phyloP scores from a whole-genome alignment of 208 protist genomes.

The Crithidia mellificae region DNA sequence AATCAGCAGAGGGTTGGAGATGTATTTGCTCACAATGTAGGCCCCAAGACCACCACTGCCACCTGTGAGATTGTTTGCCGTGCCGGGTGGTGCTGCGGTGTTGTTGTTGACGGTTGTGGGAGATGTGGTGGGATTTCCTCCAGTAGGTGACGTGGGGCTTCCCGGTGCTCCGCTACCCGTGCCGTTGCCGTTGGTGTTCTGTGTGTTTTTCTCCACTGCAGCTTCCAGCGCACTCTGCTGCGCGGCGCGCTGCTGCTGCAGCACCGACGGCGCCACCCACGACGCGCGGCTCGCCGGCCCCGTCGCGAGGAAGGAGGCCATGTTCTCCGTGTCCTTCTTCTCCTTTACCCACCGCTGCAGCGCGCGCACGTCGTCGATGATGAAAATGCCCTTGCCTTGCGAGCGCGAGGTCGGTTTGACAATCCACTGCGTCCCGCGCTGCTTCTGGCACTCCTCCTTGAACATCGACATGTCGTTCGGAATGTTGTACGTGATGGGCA shows the following conservation, averaged over 20 bases:
- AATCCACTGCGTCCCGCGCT: constrained; percentile 91
- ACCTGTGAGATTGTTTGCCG: not conserved
- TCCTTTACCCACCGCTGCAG: constrained; percentile 80
- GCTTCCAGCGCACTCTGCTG: constrained; percentile 7
- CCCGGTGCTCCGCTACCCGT: no score
- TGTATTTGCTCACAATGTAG: constrained; percentile 95
- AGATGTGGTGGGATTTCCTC: not conserved
- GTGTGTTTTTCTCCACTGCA: constrained; percentile 9
- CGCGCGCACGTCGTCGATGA: constrained; percentile 93
- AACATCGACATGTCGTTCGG: constrained; percentile 95
- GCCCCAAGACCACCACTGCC: constrained; percentile 33
- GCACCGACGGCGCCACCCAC: constrained; percentile 20
- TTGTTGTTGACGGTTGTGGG: not conserved
- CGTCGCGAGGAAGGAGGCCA: constrained; percentile 24
- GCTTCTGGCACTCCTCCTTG: constrained; percentile 93
- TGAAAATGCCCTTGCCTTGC: constrained; percentile 97
- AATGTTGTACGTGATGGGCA: constrained; percentile 94
- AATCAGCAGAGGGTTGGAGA: constrained; percentile 95
- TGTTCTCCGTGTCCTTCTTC: constrained; percentile 58
- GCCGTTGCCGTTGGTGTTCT: constrained; percentile 2
- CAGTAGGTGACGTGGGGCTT: constrained; percentile 10
- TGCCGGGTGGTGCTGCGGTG: not conserved
- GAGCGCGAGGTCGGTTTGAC: constrained; percentile 93
- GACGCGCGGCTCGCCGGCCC: constrained; percentile 9
- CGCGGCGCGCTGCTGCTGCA: constrained; percentile 23